Evolutionary conservation across 345 rosid species (phyloP).

Genomic region (Syzygium aromaticum): DNA sequence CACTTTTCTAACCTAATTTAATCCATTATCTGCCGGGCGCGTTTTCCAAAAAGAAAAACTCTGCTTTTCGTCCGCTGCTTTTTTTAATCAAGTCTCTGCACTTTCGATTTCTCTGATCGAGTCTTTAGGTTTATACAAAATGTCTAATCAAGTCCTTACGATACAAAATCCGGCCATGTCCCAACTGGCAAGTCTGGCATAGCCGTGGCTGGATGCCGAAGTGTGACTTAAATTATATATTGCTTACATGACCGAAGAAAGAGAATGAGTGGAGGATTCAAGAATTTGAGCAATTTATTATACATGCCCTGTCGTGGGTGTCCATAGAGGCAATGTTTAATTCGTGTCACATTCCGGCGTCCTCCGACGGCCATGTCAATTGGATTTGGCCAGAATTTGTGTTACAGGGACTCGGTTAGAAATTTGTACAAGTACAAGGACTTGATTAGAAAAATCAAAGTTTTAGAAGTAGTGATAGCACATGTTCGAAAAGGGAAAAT

Average conservation of each 20-base stretch:
- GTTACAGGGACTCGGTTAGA: background rate
- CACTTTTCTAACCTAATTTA: background rate
- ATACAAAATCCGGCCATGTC: background rate
- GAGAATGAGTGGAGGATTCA: no score
- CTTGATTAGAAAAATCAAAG: background rate
- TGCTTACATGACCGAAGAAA: no score
- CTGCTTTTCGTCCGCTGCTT: background rate
- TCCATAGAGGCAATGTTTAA: background rate
- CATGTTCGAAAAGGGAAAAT: background rate
- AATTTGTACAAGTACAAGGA: background rate
- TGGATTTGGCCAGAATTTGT: background rate
- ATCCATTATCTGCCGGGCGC: background rate
- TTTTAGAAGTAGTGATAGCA: background rate
- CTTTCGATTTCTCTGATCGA: background rate
- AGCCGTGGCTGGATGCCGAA: background rate
- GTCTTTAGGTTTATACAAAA: background rate
- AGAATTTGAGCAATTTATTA: background rate
- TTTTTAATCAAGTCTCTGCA: background rate
- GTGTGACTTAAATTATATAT: no score
- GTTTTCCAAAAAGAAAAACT: background rate
- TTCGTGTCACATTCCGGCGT: background rate
- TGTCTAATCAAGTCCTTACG: background rate
- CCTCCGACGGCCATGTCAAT: background rate
- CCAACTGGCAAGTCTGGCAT: no score
- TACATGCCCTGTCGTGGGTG: accelerated